Evolutionary conservation across 768 basidiomycete genomes (phyloP), one percentile per base, ranked within the genome.

Genomic region (Artomyces pyxidatus): DNA sequence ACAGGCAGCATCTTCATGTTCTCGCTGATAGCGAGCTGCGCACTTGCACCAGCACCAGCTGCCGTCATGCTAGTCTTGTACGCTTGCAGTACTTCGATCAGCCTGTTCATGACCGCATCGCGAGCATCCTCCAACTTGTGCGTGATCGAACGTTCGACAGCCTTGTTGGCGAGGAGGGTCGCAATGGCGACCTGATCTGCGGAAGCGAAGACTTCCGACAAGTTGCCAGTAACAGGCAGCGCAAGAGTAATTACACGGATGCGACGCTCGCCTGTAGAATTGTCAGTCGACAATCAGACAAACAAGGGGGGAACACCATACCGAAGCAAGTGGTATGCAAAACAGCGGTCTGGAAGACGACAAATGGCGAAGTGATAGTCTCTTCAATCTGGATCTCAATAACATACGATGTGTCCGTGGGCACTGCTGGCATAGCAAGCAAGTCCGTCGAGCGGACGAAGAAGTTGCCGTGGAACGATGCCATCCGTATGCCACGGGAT

Each of bases 61-160:
- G 90, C 83, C 10, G 95, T 98, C 87, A 97, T 97, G 53, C 89
- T 95, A 37, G 83, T 81, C 77, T 97, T 98, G 74, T 93, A 96
- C 10, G 88, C 82, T 16, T 80, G 74, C 28, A 96, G 69, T 44
- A 95, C 81, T 44, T 94, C 90, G 35, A 88, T 81, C 43, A 95
- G 71, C 64, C 82, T 87, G 70, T 91, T 84, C 63, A 81, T 77
- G 40, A 91, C 68, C n/a, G 81, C 80, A 57, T 92, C 91, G 38
- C 93, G 76, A 37, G 85, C 86, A 58, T 96, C 92, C 65, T 96
- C 93, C 16, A 96, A 67, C 60, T 89, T 91, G 65, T 87, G 79
- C 7, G 85, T 81, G 61, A 91, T 73, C 3, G 85, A 82, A 50
- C 87, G 78, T 66, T 96, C 93, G 27, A 96, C 92, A 8, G 90